Conservation (phyloP, 1,139 yeast species). For the Saccharomyces pastorianus region DNA sequence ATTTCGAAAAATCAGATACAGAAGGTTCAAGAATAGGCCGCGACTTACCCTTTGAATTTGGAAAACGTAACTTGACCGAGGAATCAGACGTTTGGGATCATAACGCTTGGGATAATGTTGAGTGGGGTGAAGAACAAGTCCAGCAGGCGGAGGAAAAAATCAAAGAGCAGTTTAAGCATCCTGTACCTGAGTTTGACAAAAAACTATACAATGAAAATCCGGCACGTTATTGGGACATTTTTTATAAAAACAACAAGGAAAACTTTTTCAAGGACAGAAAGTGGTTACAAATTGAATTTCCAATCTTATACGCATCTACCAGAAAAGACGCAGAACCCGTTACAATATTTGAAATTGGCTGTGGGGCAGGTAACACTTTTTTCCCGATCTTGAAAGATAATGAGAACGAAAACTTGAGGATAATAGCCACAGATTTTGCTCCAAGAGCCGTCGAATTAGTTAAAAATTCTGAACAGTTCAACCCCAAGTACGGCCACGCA, state of each 20-base stretch:
- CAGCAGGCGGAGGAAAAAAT: constrained; percentile 68
- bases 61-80: constrained; percentile 67
- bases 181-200: constrained; percentile 83
- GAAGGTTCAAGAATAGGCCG: constrained; percentile 54
- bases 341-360: constrained; percentile 84
- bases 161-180: constrained; percentile 64
- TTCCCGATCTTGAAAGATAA: constrained; percentile 82
- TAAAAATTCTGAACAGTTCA: constrained; percentile 51
- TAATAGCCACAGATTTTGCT: constrained; percentile 86
- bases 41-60: constrained; percentile 86
- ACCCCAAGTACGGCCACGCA: constrained; percentile 62
- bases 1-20: neutral
- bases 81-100: constrained; percentile 82
- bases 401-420: constrained; percentile 62
- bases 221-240: constrained; percentile 91
- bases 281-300: constrained; percentile 94
- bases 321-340: constrained; percentile 58
- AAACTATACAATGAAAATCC: constrained; percentile 73
- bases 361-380: constrained; percentile 97
- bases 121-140: constrained; percentile 91
- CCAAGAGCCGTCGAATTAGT: constrained; percentile 86
- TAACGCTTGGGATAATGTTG: constrained; percentile 97
- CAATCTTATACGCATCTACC: constrained; percentile 71
- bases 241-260: constrained; percentile 81
- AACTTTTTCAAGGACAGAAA: constrained; percentile 94